Evolutionary conservation across 768 basidiomycete species (phyloP).

Genomic region (Butyriboletus loyo): DNA sequence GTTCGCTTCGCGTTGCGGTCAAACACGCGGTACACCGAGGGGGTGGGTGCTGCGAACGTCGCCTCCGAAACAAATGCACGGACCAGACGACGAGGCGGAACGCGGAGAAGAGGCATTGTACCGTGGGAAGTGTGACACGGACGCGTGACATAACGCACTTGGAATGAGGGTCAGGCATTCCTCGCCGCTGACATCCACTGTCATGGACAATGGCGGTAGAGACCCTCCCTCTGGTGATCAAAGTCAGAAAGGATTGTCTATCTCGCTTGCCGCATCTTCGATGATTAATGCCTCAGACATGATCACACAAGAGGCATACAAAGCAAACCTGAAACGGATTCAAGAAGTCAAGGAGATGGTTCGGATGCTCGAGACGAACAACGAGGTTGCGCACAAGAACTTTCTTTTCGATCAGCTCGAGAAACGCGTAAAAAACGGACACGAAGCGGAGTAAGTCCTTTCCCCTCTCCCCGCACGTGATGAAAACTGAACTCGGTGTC

Average conservation of each 20-base stretch:
- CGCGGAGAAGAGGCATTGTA: slow-evolving; percentile 10
- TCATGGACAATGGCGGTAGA: slow-evolving; percentile 16
- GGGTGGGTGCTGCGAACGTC: slow-evolving; percentile 36
- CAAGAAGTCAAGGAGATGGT: slow-evolving; percentile 31
- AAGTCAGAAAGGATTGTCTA: slow-evolving; percentile 5
- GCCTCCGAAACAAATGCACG: slow-evolving; percentile 52
- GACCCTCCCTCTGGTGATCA: slow-evolving; percentile 5
- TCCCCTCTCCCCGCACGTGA: not conserved
- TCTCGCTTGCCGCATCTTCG: slow-evolving; percentile 22
- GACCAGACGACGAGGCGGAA: slow-evolving; percentile 10
- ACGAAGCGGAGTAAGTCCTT: slow-evolving; percentile 42
- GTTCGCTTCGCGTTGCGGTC: slow-evolving; percentile 74
- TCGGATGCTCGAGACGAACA: slow-evolving; percentile 33
- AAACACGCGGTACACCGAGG: slow-evolving; percentile 73
- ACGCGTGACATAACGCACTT: slow-evolving; percentile 13
- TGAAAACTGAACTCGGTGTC: not conserved
- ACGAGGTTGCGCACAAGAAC: slow-evolving; percentile 40
- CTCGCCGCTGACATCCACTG: not conserved
- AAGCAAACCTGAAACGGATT: slow-evolving; percentile 24
- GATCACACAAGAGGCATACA: slow-evolving; percentile 20
- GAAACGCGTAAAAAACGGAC: slow-evolving; percentile 40
- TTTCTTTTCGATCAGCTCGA: slow-evolving; percentile 34
- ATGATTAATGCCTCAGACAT: slow-evolving; percentile 24
- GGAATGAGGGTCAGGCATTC: not conserved
- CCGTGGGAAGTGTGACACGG: slow-evolving; percentile 18